These are phyloP conservation scores for Mycena albidolilacea DNA, from an alignment of 768 basidiomycete species.

Conservation along the genomic window DNA sequence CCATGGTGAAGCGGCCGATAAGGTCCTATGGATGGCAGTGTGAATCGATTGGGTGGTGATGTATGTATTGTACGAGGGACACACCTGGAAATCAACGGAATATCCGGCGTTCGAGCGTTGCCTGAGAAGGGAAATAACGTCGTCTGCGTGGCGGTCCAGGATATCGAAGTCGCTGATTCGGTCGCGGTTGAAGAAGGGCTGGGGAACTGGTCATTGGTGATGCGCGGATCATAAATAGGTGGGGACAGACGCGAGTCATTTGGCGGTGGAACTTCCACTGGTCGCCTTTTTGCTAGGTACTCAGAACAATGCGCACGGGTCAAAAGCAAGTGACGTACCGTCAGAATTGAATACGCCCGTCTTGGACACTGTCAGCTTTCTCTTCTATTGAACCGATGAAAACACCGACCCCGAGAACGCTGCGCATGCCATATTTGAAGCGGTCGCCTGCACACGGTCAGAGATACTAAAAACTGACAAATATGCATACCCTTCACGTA, in stretches of 20 bases:
- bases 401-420: constrained; percentile 35
- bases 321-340: constrained; percentile 47
- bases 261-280: constrained; percentile 66
- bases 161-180: constrained; percentile 69
- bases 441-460: constrained; percentile 18
- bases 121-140: constrained; percentile 61
- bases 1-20: constrained; percentile 75
- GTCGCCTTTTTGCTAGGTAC: constrained; percentile 49
- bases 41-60: background rate
- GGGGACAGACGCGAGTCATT: constrained; percentile 36
- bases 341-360: constrained; percentile 74
- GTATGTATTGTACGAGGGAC: background rate
- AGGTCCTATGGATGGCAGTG: constrained; percentile 61
- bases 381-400: background rate
- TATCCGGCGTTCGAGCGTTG: constrained; percentile 60
- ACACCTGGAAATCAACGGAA: constrained; percentile 72
- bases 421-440: constrained; percentile 31
- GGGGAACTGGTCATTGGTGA: background rate
- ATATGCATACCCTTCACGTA: constrained; percentile 43
- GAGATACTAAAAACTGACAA: background rate
- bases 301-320: background rate
- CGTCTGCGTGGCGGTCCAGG: constrained; percentile 65
- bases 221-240: background rate
- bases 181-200: constrained; percentile 70
- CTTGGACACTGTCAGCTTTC: constrained; percentile 1